These are phyloP conservation scores for Debaryomycetaceae sp. DNA, from an alignment of 1,139 yeast species.

Conservation along the genomic window DNA sequence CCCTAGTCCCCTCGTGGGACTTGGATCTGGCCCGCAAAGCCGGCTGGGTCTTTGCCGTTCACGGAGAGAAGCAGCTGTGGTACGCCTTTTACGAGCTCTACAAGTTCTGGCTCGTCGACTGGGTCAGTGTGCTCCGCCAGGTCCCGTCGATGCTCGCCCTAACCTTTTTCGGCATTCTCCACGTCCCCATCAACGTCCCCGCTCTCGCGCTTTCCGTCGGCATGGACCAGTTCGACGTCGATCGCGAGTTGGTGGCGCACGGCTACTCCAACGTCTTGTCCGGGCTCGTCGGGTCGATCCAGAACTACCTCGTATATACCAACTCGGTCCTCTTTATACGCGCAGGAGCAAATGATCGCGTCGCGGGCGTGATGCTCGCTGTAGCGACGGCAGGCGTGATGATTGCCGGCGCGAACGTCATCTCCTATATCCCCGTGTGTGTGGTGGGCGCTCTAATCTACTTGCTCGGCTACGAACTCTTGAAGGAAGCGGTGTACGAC, in stretches of 20 bases:
- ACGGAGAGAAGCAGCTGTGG: slow-evolving; percentile 72
- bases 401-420: slow-evolving; percentile 85
- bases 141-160: slow-evolving; percentile 91
- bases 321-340: slow-evolving; percentile 84
- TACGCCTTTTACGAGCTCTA: slow-evolving; percentile 70
- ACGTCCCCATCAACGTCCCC: slow-evolving; percentile 95
- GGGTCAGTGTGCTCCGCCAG: slow-evolving; percentile 58
- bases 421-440: slow-evolving; percentile 88
- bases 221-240: slow-evolving; percentile 80
- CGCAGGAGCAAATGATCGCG: slow-evolving; percentile 85
- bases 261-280: slow-evolving; percentile 86
- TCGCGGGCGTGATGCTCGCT: slow-evolving; percentile 83
- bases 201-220: slow-evolving; percentile 88
- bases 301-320: slow-evolving; percentile 88
- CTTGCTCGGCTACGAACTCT: slow-evolving; percentile 77
- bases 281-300: slow-evolving; percentile 79
- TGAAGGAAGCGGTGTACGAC: slow-evolving; percentile 79
- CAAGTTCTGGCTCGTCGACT: slow-evolving; percentile 59
- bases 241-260: slow-evolving; percentile 87
- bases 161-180: slow-evolving; percentile 89
- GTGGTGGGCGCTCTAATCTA: slow-evolving; percentile 91
- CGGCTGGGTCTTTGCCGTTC: slow-evolving; percentile 81
- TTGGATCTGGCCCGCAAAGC: slow-evolving; percentile 48
- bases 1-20: slow-evolving; percentile 54
- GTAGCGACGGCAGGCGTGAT: slow-evolving; percentile 69